phyloP scores from a whole-genome alignment of 169 alveolate genomes.

The Cyclospora cayetanensis region DNA sequence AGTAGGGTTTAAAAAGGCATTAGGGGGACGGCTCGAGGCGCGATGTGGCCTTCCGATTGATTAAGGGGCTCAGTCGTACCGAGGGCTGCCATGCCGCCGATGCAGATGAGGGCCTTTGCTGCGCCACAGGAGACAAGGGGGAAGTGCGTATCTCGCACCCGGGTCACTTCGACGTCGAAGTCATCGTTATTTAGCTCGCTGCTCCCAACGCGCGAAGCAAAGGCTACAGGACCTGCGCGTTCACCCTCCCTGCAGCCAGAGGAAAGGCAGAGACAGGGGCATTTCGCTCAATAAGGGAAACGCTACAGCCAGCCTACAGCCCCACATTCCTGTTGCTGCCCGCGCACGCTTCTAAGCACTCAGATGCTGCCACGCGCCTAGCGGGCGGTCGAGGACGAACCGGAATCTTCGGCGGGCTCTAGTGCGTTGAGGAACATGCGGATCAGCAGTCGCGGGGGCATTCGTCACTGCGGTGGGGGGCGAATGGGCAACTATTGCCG shows the following conservation, averaged over 20 bases:
- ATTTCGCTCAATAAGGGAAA: no score
- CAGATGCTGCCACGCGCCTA: no score
- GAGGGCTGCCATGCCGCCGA: constrained; percentile 1
- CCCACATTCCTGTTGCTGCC: no score
- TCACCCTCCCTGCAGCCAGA: neutral
- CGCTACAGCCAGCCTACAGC: no score
- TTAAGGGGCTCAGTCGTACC: neutral
- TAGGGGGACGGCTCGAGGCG: no score
- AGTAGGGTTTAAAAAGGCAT: no score
- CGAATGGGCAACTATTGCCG: neutral
- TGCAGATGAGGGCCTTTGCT: neutral
- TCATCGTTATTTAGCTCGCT: neutral
- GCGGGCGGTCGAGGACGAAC: neutral
- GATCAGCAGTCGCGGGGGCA: neutral
- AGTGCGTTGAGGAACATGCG: neutral
- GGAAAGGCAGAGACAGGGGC: no score
- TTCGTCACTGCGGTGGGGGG: neutral
- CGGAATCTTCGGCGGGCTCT: neutral
- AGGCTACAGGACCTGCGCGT: neutral
- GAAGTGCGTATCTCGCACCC: neutral
- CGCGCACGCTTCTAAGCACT: no score
- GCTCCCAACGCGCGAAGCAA: neutral
- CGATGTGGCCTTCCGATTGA: no score
- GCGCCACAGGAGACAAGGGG: constrained; percentile 5
- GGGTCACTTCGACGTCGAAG: neutral